Percentiles rank a stretch among this genome's conserved stretches.
phyloP scores from a whole-genome alignment of 2,329 filamentous ascomycete genomes.

The Pseudogymnoascus sp. region DNA sequence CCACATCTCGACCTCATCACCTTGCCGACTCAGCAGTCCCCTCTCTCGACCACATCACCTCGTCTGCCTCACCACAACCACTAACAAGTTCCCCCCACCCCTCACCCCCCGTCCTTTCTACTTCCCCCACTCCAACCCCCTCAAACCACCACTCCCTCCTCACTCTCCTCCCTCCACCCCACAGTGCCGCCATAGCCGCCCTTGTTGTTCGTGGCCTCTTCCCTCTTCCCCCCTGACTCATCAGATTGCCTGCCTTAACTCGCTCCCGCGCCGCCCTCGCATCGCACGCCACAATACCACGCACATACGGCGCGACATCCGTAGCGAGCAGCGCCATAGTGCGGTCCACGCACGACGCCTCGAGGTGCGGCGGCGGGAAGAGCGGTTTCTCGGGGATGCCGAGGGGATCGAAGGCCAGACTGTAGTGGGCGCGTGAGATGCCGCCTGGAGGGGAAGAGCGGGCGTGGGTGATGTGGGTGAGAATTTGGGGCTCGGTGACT shows the following conservation, averaged over 20 bases:
- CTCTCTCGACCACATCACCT: not conserved
- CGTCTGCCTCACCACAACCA: not conserved
- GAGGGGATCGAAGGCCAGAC: conserved; percentile 52
- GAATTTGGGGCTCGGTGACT: not conserved
- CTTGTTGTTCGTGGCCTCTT: conserved; percentile 64
- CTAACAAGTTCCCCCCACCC: not conserved
- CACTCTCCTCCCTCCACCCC: conserved; percentile 61
- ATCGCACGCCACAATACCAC: conserved; percentile 73
- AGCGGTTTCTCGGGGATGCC: conserved; percentile 40
- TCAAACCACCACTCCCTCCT: conserved; percentile 67
- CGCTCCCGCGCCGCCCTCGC: conserved; percentile 60
- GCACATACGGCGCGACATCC: conserved; percentile 86
- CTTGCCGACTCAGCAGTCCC: not conserved
- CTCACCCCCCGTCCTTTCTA: not conserved
- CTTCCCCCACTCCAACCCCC: conserved; percentile 27
- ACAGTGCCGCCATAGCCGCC: conserved; percentile 65
- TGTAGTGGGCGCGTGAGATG: conserved; percentile 44
- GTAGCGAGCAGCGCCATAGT: conserved; percentile 54
- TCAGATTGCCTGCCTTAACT: conserved; percentile 49
- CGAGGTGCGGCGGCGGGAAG: conserved; percentile 35
- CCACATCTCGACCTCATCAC: not conserved
- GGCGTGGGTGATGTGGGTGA: not conserved
- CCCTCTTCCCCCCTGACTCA: conserved; percentile 48
- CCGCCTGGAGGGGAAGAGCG: not conserved
- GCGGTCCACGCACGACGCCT: conserved; percentile 69